Evolutionary conservation across 805 yeast species (phyloP).

Genomic region (Starmerella tilneyi): DNA sequence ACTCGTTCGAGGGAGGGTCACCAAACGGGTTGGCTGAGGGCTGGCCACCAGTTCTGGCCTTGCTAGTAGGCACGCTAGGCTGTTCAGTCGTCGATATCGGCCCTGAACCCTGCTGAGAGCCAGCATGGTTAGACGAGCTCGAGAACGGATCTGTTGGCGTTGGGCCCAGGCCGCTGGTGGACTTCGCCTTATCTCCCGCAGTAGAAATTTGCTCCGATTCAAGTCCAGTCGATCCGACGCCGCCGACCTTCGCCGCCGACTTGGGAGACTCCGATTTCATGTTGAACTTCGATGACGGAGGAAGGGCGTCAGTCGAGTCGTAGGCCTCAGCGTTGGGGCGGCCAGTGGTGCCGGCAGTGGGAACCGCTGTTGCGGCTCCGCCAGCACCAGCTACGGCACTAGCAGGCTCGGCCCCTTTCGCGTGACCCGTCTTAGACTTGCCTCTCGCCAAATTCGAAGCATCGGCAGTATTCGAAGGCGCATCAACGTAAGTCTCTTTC

Average conservation of each 20-base stretch:
- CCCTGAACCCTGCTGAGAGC: too few relatives aligned
- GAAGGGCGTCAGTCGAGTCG: constrained; percentile 1
- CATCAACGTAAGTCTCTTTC: not conserved
- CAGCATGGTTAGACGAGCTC: too few relatives aligned
- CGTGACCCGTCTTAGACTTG: not conserved
- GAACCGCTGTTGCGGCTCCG: not conserved
- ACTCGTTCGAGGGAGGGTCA: constrained; percentile 1
- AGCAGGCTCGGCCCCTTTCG: not conserved
- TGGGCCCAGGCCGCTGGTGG: not conserved
- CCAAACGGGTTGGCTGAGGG: not conserved
- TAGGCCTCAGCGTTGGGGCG: not conserved
- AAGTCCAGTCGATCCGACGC: too few relatives aligned
- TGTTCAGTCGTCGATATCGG: too few relatives aligned
- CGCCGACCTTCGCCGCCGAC: not conserved
- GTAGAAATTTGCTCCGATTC: too few relatives aligned
- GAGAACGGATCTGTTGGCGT: not conserved
- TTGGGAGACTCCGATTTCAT: not conserved
- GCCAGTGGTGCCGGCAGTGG: not conserved
- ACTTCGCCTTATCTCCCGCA: too few relatives aligned
- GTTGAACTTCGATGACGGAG: constrained; percentile 3
- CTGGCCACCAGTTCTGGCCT: too few relatives aligned
- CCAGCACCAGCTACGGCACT: constrained; percentile 1
- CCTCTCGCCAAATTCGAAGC: not conserved
- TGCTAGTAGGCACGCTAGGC: too few relatives aligned
- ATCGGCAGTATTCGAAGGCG: too few relatives aligned